These are phyloP conservation scores for Boletellus dicymbophilus DNA, from an alignment of 1,284 basidiomycete genomes.

Conservation along the genomic window DNA sequence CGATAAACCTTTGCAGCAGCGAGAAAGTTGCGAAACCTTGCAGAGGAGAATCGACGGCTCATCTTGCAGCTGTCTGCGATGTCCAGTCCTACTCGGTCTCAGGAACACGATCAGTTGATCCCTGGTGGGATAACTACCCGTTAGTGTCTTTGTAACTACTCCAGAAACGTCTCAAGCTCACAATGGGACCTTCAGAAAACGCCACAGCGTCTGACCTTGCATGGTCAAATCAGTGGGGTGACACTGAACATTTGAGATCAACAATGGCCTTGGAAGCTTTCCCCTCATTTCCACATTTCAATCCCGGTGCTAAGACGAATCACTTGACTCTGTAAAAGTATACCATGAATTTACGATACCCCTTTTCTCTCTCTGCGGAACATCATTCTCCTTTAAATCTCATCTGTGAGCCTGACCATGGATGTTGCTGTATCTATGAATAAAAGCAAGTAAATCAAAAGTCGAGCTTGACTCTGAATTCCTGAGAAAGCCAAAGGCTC, in stretches of 20 bases:
- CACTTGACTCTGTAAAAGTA: too few species aligned
- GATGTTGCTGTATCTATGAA: too few species aligned
- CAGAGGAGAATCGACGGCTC: slow-evolving; percentile 26
- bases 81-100: background rate
- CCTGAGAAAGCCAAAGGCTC: too few species aligned
- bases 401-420: too few species aligned
- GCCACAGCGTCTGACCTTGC: background rate
- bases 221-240: slow-evolving; percentile 8
- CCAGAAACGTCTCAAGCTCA: background rate
- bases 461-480: too few species aligned
- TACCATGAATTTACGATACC: too few species aligned
- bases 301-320: too few species aligned
- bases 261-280: slow-evolving; percentile 1
- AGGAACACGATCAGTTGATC: background rate
- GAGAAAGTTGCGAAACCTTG: slow-evolving; percentile 26
- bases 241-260: slow-evolving; percentile 4
- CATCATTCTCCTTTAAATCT: too few species aligned
- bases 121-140: background rate
- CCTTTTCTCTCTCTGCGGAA: too few species aligned
- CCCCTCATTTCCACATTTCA: slow-evolving; percentile 1
- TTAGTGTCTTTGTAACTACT: slow-evolving; percentile 13
- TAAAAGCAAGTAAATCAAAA: too few species aligned
- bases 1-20: slow-evolving; percentile 15
- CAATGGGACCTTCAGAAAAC: slow-evolving; percentile 11
- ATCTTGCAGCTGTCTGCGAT: slow-evolving; percentile 15